phyloP scores from a whole-genome alignment of 2,329 filamentous ascomycete genomes.

The Colletotrichum melonis region DNA sequence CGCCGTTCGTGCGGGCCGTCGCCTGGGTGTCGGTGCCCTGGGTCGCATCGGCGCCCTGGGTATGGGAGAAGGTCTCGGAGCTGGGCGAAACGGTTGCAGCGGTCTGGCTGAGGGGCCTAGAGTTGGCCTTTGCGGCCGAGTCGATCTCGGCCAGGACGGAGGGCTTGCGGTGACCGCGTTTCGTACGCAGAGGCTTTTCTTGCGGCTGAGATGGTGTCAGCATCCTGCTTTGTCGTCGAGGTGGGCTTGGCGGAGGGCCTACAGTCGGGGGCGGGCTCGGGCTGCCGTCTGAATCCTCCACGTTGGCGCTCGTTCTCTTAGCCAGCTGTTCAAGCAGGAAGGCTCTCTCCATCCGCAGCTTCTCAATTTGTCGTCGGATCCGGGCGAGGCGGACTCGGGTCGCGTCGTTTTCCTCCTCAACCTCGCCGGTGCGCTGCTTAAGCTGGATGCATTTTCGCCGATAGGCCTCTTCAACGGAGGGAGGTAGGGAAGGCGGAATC shows the following conservation, averaged over 20 bases:
- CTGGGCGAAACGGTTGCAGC: constrained; percentile 58
- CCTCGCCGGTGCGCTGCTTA: constrained; percentile 89
- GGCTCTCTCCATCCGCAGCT: constrained; percentile 88
- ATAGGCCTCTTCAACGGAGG: constrained; percentile 95
- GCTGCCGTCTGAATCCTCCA: constrained; percentile 83
- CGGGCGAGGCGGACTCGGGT: constrained; percentile 82
- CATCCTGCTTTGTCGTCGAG: constrained; percentile 36
- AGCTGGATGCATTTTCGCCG: constrained; percentile 96
- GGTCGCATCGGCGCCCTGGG: constrained; percentile 44
- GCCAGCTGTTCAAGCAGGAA: constrained; percentile 79
- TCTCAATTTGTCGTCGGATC: constrained; percentile 87
- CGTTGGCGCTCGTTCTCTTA: constrained; percentile 78
- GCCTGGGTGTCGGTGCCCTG: constrained; percentile 45
- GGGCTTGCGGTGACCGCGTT: constrained; percentile 76
- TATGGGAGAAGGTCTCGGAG: constrained; percentile 65
- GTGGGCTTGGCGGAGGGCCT: constrained; percentile 48
- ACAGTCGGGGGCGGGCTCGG: constrained; percentile 84
- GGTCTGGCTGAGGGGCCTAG: constrained; percentile 59
- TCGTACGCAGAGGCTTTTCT: constrained; percentile 81
- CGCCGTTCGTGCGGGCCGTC: constrained; percentile 50
- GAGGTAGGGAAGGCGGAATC: constrained; percentile 75
- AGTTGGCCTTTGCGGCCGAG: constrained; percentile 49
- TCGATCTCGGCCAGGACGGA: constrained; percentile 60
- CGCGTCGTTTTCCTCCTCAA: constrained; percentile 91
- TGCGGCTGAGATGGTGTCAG: constrained; percentile 67